Evolutionary conservation across 768 basidiomycete genomes (phyloP).

Genomic region (Gyrodon lividus): DNA sequence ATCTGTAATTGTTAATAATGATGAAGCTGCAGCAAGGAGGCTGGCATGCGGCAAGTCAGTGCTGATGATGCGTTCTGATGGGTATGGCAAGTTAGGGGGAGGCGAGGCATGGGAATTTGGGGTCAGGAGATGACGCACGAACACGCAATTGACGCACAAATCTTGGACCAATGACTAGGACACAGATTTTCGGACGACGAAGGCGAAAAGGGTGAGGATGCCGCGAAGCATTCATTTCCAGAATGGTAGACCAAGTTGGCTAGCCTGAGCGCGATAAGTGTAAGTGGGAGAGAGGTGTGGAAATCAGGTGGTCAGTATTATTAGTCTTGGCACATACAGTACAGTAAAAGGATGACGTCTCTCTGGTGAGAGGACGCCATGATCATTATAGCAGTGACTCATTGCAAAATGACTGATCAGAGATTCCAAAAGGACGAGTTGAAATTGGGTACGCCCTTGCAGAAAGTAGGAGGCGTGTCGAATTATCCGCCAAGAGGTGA

Average conservation of each 20-base stretch:
- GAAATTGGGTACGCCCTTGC: neutral
- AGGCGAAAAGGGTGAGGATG: neutral
- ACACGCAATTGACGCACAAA: neutral
- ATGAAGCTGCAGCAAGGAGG: conserved; percentile 1
- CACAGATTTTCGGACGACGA: neutral
- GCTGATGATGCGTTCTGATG: neutral
- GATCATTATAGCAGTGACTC: too few relatives aligned
- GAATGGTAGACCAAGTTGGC: neutral
- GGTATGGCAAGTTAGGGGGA: conserved; percentile 3
- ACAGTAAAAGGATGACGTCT: conserved; percentile 3
- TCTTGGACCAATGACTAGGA: neutral
- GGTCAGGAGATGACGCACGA: neutral
- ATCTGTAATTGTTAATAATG: neutral
- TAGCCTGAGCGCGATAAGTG: conserved; percentile 4
- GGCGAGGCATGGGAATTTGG: neutral
- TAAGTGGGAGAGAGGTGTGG: neutral
- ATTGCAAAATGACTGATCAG: neutral
- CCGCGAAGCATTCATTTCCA: conserved; percentile 1
- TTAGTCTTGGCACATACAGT: conserved; percentile 1
- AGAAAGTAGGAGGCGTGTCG: conserved; percentile 3
- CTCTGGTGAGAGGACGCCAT: neutral
- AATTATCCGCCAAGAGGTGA: neutral
- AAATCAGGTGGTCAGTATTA: conserved; percentile 4
- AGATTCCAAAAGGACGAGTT: neutral
- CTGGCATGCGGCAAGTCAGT: neutral